Evolutionary conservation across 352 stramenopile species (phyloP).

Genomic region (Pythium diclinum): DNA sequence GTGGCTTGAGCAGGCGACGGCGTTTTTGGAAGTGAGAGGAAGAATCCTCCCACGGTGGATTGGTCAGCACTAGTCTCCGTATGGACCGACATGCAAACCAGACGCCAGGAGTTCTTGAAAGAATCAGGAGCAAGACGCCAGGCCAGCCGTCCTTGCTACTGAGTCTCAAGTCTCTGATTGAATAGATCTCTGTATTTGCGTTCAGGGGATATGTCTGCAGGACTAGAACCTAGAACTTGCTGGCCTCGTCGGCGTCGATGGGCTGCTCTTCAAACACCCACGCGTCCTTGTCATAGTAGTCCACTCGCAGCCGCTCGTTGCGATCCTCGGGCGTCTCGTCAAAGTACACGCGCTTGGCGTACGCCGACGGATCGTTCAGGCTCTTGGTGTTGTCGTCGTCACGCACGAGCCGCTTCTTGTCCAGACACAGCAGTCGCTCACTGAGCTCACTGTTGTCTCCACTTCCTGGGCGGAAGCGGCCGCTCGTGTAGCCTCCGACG

Average conservation of each 20-base stretch:
- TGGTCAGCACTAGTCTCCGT: too few relatives aligned
- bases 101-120: too few relatives aligned
- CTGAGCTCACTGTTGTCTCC: background rate
- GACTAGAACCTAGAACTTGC: slow-evolving; percentile 1
- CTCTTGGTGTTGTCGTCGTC: slow-evolving; percentile 8
- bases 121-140: background rate
- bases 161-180: background rate
- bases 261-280: background rate
- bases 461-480: background rate
- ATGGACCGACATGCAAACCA: too few relatives aligned
- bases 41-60: background rate
- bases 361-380: slow-evolving; percentile 3
- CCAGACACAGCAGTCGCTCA: background rate
- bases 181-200: background rate
- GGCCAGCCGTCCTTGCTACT: background rate
- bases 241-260: slow-evolving; percentile 2
- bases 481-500: background rate
- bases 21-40: background rate
- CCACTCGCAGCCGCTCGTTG: slow-evolving; percentile 7
- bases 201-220: background rate
- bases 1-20: background rate
- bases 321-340: background rate
- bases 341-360: slow-evolving; percentile 13
- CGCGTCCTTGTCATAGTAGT: slow-evolving; percentile 8
- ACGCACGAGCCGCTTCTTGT: slow-evolving; percentile 3